Evolutionary conservation across 768 basidiomycete species (phyloP).

Genomic region (Steccherinum ochraceum): DNA sequence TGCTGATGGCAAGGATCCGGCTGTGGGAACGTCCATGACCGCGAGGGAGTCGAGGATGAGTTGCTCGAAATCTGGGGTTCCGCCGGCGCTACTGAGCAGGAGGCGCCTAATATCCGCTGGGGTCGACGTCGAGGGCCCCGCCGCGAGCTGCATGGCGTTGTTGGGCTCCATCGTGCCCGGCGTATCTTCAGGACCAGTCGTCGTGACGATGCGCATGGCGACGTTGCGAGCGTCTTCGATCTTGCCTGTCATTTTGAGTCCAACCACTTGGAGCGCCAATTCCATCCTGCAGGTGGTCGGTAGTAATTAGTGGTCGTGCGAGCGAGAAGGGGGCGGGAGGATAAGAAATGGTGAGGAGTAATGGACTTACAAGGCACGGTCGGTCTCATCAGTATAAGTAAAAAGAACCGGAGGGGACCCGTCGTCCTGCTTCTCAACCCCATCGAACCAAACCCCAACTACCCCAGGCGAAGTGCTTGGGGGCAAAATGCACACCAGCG

Average conservation of each 20-base stretch:
- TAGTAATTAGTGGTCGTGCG: not conserved
- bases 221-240: conserved; percentile 91
- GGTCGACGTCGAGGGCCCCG: conserved; percentile 18
- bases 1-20: conserved; percentile 38
- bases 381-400: conserved; percentile 87
- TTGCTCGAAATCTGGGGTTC: conserved; percentile 58
- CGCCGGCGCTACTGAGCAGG: conserved; percentile 46
- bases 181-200: conserved; percentile 47
- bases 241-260: conserved; percentile 94
- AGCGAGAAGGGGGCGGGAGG: not conserved
- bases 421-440: conserved; percentile 57
- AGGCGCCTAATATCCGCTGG: conserved; percentile 48
- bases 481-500: conserved; percentile 86
- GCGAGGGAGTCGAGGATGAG: conserved; percentile 78
- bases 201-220: conserved; percentile 87
- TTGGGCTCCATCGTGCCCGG: conserved; percentile 17
- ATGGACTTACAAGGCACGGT: conserved; percentile 71
- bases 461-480: conserved; percentile 76
- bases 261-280: conserved; percentile 90
- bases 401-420: conserved; percentile 59
- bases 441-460: conserved; percentile 87
- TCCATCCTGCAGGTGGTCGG: too few species aligned
- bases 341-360: conserved; percentile 7
- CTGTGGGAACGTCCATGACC: conserved; percentile 61
- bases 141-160: conserved; percentile 46